These are phyloP conservation scores for Iodosphaeria phyllophila DNA, from an alignment of 2,329 filamentous ascomycete species.

Conservation along the genomic window DNA sequence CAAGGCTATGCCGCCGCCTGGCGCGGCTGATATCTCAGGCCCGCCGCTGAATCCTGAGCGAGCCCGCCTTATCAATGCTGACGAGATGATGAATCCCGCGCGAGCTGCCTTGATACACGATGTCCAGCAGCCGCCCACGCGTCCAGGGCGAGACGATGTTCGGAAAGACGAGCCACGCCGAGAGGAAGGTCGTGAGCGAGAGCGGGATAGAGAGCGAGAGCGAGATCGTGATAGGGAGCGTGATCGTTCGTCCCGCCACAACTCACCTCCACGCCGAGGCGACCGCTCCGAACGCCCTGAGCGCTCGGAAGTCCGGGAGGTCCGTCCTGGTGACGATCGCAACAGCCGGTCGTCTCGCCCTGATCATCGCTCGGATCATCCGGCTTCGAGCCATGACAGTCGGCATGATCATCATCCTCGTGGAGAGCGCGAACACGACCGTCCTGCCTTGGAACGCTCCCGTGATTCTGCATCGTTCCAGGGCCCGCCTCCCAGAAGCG, in stretches of 20 bases:
- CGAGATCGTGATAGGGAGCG: too few relatives aligned
- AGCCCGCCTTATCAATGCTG: slow-evolving; percentile 24
- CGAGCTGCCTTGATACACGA: slow-evolving; percentile 26
- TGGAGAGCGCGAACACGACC: slow-evolving; percentile 20
- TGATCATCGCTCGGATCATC: slow-evolving; percentile 19
- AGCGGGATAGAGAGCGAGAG: too few relatives aligned
- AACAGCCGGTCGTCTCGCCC: slow-evolving; percentile 21
- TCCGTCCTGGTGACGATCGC: slow-evolving; percentile 26
- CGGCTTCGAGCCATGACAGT: slow-evolving; percentile 11
- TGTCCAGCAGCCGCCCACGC: slow-evolving; percentile 17
- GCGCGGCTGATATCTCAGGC: slow-evolving; percentile 16
- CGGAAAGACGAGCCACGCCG: too few relatives aligned
- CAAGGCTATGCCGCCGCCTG: slow-evolving; percentile 13
- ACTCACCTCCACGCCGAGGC: slow-evolving; percentile 29
- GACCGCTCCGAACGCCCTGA: slow-evolving; percentile 20
- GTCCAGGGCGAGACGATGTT: slow-evolving; percentile 23
- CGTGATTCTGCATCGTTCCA: slow-evolving; percentile 21
- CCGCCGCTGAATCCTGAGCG: slow-evolving; percentile 36
- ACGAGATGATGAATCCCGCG: slow-evolving; percentile 26
- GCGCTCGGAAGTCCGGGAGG: too few relatives aligned
- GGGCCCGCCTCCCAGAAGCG: slow-evolving; percentile 18
- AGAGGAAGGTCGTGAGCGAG: too few relatives aligned
- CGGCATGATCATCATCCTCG: slow-evolving; percentile 14
- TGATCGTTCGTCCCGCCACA: slow-evolving; percentile 16
- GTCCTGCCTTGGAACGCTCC: slow-evolving; percentile 18